These are phyloP conservation scores for Alternaria sp. DNA, from an alignment of 2,329 filamentous ascomycete genomes.

Conservation along the genomic window DNA sequence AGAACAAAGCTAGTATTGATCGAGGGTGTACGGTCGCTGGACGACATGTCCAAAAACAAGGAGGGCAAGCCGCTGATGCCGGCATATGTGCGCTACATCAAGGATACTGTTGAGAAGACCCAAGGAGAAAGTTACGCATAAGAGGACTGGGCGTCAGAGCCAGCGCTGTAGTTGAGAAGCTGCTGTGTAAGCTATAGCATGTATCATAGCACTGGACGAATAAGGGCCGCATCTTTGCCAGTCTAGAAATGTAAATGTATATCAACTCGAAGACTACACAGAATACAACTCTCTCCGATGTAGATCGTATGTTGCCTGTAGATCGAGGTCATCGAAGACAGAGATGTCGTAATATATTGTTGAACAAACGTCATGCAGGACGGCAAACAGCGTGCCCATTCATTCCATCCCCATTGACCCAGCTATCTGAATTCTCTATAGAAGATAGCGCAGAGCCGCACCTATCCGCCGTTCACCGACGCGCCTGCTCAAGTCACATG, in stretches of 20 bases:
- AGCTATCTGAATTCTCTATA: background rate
- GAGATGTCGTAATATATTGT: background rate
- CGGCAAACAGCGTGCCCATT: background rate
- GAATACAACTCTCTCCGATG: background rate
- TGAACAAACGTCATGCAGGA: background rate
- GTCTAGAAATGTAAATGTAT: background rate
- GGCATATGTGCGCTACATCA: background rate
- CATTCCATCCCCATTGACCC: background rate
- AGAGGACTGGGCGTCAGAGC: background rate
- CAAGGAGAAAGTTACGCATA: background rate
- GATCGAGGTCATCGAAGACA: background rate
- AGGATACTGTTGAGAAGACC: slow-evolving; percentile 1
- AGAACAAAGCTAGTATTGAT: slow-evolving; percentile 11
- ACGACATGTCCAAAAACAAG: slow-evolving; percentile 6
- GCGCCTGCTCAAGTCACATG: background rate
- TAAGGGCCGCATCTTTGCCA: background rate
- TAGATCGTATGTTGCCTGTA: background rate
- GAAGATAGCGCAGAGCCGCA: background rate
- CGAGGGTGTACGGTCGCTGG: slow-evolving; percentile 4
- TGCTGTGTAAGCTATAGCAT: background rate
- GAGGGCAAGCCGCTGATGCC: background rate
- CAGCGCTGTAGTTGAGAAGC: background rate
- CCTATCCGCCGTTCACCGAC: background rate
- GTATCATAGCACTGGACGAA: background rate
- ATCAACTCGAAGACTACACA: background rate